Conservation (phyloP, 768 basidiomycete genomes). For the Cantharellus cinnabarinus region DNA sequence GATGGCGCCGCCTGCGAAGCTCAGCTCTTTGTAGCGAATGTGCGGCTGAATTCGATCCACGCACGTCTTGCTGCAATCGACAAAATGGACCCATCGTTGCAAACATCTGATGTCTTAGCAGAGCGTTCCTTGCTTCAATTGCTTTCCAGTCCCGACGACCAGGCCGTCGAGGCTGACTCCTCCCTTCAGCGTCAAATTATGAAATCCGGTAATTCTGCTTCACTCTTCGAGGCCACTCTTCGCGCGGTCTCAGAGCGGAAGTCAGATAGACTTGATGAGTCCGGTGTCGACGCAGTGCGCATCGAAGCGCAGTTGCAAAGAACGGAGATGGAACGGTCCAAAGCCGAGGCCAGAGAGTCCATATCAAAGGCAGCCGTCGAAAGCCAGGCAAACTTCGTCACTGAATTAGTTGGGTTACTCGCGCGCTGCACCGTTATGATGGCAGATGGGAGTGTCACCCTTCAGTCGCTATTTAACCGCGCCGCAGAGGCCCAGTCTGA, state of each 20-base stretch:
- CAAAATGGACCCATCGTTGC: constrained; percentile 12
- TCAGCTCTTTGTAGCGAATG: constrained; percentile 46
- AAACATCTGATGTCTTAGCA: constrained; percentile 39
- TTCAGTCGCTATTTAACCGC: constrained; percentile 9
- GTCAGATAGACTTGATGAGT: constrained; percentile 58
- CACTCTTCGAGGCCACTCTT: constrained; percentile 73
- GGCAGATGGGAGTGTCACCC: constrained; percentile 33
- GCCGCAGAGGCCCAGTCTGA: constrained; percentile 11
- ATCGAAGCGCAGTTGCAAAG: constrained; percentile 43
- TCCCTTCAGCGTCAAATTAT: constrained; percentile 35
- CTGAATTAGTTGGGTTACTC: constrained; percentile 59
- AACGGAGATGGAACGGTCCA: constrained; percentile 49
- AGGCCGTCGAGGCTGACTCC: constrained; percentile 37
- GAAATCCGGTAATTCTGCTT: constrained; percentile 50
- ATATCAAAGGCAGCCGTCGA: constrained; percentile 39
- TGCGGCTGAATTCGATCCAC: constrained; percentile 43
- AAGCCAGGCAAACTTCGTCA: constrained; percentile 44
- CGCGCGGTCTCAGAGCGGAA: constrained; percentile 64
- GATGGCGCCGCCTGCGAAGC: constrained; percentile 61
- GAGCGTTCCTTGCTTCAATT: constrained; percentile 50
- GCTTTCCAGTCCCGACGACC: constrained; percentile 51
- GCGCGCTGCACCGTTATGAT: constrained; percentile 58
- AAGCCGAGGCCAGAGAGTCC: constrained; percentile 44
- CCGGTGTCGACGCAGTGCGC: constrained; percentile 46
- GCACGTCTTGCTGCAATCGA: constrained; percentile 26